Evolutionary conservation across 495 filamentous ascomycete species (phyloP).

Genomic region (Tetracladium marchalianum): DNA sequence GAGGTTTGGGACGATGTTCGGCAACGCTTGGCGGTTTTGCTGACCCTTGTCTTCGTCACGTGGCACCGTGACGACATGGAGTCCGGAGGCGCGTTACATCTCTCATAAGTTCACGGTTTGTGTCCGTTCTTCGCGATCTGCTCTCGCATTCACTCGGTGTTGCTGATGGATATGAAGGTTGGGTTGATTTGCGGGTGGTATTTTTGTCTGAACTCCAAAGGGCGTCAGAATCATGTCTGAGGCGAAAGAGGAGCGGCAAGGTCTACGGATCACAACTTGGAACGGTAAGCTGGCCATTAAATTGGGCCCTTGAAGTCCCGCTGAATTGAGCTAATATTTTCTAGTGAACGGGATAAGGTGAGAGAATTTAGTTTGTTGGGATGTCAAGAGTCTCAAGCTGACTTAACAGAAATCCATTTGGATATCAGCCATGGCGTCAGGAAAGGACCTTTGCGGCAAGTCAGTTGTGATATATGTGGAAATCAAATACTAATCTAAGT

Average conservation of each 20-base stretch:
- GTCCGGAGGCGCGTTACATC: too few relatives aligned
- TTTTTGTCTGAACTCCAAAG: too few relatives aligned
- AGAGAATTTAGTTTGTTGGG: conserved; percentile 3
- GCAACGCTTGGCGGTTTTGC: too few relatives aligned
- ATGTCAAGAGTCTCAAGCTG: conserved; percentile 6
- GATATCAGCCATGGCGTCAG: conserved; percentile 89
- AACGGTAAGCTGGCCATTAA: conserved; percentile 48
- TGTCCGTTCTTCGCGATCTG: too few relatives aligned
- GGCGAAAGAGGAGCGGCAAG: conserved; percentile 15
- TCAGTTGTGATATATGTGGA: background rate
- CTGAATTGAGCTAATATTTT: conserved; percentile 10
- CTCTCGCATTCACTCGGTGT: too few relatives aligned
- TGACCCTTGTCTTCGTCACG: too few relatives aligned
- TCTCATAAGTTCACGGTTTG: too few relatives aligned
- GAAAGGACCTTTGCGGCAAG: conserved; percentile 71
- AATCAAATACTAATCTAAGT: background rate
- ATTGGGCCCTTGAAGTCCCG: background rate
- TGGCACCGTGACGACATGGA: too few relatives aligned
- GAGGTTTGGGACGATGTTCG: background rate
- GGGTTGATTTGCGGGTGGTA: too few relatives aligned
- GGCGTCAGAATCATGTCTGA: too few relatives aligned
- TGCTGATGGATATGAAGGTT: too few relatives aligned
- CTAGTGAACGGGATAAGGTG: conserved; percentile 91
- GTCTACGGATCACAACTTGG: conserved; percentile 80
- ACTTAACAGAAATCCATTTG: conserved; percentile 70